Conservation (phyloP, 345 rosid genomes). For the Nephelium lappaceum region DNA sequence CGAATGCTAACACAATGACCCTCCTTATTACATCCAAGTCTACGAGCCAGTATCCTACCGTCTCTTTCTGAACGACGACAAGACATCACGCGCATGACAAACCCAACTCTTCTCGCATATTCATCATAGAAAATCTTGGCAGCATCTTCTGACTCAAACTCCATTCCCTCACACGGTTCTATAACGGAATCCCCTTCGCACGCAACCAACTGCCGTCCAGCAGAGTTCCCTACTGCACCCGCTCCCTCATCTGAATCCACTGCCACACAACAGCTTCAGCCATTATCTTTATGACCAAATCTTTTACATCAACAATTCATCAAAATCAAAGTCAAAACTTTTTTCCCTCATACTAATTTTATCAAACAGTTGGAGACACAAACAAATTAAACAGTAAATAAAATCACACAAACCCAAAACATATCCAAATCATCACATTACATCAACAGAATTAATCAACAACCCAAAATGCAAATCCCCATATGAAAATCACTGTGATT, state of each 20-base stretch:
- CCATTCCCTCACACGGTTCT: conserved; percentile 86
- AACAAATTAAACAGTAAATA: not conserved
- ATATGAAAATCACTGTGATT: not conserved
- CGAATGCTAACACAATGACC: conserved; percentile 82
- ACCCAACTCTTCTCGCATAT: conserved; percentile 77
- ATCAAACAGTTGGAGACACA: not conserved
- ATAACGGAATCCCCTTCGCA: conserved; percentile 35
- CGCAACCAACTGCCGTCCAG: conserved; percentile 31
- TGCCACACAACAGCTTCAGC: conserved; percentile 30
- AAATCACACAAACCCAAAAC: not conserved
- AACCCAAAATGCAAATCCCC: not conserved
- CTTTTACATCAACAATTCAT: too few relatives aligned
- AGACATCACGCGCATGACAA: conserved; percentile 95
- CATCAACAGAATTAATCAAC: not conserved
- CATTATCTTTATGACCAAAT: not conserved
- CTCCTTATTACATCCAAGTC: conserved; percentile 95
- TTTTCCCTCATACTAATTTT: not conserved
- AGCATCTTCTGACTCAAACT: conserved; percentile 84
- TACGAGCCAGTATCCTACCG: conserved; percentile 82
- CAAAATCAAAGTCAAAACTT: not conserved
- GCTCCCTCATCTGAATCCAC: conserved; percentile 60
- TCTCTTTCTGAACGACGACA: conserved; percentile 94
- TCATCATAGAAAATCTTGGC: conserved; percentile 85
- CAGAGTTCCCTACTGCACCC: conserved; percentile 40
- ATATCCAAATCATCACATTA: not conserved